These are phyloP conservation scores for Hibiscus trionum DNA, from an alignment of 345 rosid genomes.

Conservation along the genomic window DNA sequence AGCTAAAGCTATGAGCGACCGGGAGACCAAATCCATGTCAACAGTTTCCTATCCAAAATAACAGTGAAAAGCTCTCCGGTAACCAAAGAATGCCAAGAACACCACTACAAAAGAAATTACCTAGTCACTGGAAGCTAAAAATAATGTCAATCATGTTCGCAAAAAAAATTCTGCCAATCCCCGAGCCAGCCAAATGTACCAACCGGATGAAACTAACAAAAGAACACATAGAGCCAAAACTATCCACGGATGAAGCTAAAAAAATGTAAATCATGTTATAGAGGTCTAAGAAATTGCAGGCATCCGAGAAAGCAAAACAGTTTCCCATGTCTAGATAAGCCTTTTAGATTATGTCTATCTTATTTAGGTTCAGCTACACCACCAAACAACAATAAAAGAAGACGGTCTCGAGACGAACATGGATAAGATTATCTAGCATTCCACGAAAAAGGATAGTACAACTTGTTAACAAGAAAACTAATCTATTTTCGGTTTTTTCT, in stretches of 20 bases:
- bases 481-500: neutral
- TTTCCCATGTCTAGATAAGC: neutral
- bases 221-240: neutral
- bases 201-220: neutral
- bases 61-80: neutral
- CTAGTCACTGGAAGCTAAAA: too few species aligned
- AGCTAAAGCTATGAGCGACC: too few species aligned
- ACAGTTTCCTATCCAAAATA: neutral
- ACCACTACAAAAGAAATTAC: too few species aligned
- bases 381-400: conserved; percentile 1
- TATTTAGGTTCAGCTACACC: neutral
- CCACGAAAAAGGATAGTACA: neutral
- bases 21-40: too few species aligned
- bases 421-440: neutral
- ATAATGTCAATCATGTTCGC: too few species aligned
- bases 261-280: neutral
- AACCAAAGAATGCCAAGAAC: too few species aligned
- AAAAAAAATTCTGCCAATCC: too few species aligned
- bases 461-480: neutral
- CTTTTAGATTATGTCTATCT: neutral
- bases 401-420: neutral
- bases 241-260: neutral
- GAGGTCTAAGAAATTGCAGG: neutral
- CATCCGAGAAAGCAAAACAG: neutral
- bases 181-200: too few species aligned